Conservation (phyloP, 257 asterid genomes). For the Salvia hispanica region DNA sequence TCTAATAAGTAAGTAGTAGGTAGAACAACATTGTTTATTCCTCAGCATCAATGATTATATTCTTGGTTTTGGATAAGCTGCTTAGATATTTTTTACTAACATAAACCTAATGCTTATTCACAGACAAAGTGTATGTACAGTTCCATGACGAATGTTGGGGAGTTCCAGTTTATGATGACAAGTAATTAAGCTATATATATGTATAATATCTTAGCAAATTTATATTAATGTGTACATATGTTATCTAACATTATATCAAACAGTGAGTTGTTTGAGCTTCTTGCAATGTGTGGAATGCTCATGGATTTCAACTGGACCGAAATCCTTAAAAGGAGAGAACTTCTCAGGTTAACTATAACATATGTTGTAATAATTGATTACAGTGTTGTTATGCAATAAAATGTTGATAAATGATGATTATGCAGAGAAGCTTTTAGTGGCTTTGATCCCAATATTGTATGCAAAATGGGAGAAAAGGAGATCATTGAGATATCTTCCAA, state of each 20-base stretch:
- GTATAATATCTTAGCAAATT: background rate
- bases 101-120: background rate
- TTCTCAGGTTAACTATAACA: constrained; percentile 48
- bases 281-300: constrained; percentile 89
- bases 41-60: constrained; percentile 26
- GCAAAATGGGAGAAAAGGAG: constrained; percentile 75
- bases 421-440: constrained; percentile 70
- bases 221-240: background rate
- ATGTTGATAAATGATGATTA: background rate
- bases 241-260: background rate
- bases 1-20: constrained; percentile 27
- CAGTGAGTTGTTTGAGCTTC: constrained; percentile 87
- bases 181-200: constrained; percentile 57
- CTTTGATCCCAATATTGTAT: constrained; percentile 67
- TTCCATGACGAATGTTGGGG: constrained; percentile 99
- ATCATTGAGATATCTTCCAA: constrained; percentile 55
- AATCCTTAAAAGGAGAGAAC: constrained; percentile 68
- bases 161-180: constrained; percentile 91
- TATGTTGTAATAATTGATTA: background rate
- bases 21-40: constrained; percentile 31
- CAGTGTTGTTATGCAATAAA: background rate
- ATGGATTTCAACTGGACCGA: constrained; percentile 98
- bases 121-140: constrained; percentile 77
- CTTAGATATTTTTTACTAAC: background rate
- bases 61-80: background rate